A percentile compares a stretch with the other conserved stretches of the same genome.
These are phyloP conservation scores for Cadophora luteo-olivacea DNA, from an alignment of 2,329 filamentous ascomycete species.

Conservation along the genomic window DNA sequence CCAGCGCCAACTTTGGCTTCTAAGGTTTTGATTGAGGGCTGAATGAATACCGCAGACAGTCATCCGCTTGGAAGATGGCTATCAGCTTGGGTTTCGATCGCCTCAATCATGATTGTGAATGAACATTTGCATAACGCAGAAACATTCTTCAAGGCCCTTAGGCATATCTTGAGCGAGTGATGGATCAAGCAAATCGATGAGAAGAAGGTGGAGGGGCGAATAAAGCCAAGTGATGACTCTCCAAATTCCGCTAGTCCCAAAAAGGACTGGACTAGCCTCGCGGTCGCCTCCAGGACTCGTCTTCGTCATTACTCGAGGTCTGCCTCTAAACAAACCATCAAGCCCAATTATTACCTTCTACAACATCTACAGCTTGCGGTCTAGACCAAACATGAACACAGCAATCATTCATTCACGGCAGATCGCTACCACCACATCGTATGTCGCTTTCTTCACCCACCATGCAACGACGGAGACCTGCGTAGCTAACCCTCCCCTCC, in stretches of 20 bases:
- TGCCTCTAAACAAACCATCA: not conserved
- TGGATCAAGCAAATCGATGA: not conserved
- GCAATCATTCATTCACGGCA: not conserved
- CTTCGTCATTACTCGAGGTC: slow-evolving; percentile 14
- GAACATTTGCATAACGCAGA: too few relatives aligned
- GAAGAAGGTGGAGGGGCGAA: not conserved
- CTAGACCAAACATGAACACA: slow-evolving; percentile 12
- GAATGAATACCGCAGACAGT: too few relatives aligned
- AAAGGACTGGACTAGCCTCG: not conserved
- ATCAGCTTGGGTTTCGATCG: not conserved
- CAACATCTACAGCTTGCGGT: not conserved
- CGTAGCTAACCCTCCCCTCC: slow-evolving; percentile 4
- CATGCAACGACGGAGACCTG: not conserved
- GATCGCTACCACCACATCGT: slow-evolving; percentile 6
- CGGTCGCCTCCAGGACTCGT: not conserved
- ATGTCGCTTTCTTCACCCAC: not conserved
- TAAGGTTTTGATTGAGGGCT: too few relatives aligned
- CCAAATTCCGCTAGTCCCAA: not conserved
- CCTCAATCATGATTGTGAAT: not conserved
- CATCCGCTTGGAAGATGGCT: not conserved
- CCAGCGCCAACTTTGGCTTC: not conserved
- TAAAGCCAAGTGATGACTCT: not conserved
- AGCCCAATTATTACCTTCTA: slow-evolving; percentile 4
- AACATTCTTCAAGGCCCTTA: not conserved
- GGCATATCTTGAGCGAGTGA: not conserved